Evolutionary conservation across 257 asterid genomes (phyloP), one percentile per base, ranked within the genome.

Genomic region (Solanum megistacrolobum): DNA sequence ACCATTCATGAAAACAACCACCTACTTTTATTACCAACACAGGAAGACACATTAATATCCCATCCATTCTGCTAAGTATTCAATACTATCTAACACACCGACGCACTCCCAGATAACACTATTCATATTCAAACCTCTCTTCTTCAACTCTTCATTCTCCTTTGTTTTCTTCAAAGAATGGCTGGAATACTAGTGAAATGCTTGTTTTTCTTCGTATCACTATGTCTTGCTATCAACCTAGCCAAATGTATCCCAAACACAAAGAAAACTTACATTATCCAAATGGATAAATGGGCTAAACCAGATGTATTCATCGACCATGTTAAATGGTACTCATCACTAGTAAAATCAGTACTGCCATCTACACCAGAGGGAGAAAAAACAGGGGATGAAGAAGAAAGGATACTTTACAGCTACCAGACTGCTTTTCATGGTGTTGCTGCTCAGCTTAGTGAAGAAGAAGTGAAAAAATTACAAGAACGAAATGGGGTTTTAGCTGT

Each of bases 371-470:
- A 81, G 25, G 39, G 78, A 52, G 83, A 68, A 73, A 88, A 73
- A 0, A 84, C 66, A 12, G 41, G 38, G 20, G 90, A 25, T 1
- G 88, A 62, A 2, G 91, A 91, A 6, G 90, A 93, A 3, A 86
- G 99, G 90, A 91, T 96, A 13, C 41, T 97, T 32, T 97, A 96
- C 94, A 92, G 60, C 35, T 97, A 96, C 91, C 90, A 91, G 58
- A 92, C 98, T 9, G 96, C 98, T 20, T 93, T 97, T 41, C 98
- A 97, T 68, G 99, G 99, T 46, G 89, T 96, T 39, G 98, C 99
- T 4, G 99, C 96, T 43, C 93, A 83, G 55, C 93, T 97, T 9
- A 92, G 86, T 12, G 90, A 87, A 27, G 92, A 92, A 35, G 99
- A 97, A 89, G 90, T 88, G 12, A 89, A 88, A n/a, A 89, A 14